Conservation (phyloP, 2,329 filamentous ascomycete genomes). For the Colletotrichum cuscutae region DNA sequence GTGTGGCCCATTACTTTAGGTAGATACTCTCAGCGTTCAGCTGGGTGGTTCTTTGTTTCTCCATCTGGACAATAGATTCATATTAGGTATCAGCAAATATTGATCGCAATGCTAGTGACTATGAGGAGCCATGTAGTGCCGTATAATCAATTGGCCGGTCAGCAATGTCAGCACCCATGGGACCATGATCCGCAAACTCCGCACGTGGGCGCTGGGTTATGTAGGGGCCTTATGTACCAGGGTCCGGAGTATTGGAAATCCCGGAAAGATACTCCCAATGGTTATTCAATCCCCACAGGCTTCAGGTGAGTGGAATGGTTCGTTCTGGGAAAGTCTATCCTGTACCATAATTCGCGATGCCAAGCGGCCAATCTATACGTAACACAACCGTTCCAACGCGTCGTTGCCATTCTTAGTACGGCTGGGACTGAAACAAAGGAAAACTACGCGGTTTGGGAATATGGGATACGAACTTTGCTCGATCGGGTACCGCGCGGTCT, state of each 20-base stretch:
- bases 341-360: neutral
- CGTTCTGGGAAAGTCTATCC: neutral
- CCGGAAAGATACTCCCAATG: neutral
- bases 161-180: neutral
- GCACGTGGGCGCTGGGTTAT: neutral
- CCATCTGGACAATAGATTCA: neutral
- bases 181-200: neutral
- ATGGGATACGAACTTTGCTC: too few species aligned
- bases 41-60: neutral
- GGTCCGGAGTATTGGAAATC: too few species aligned
- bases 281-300: neutral
- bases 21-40: neutral
- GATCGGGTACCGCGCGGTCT: too few species aligned
- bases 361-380: slow-evolving; percentile 11
- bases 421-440: neutral
- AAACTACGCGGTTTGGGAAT: neutral
- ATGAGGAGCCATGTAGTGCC: too few species aligned
- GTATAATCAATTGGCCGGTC: neutral
- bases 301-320: neutral
- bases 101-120: neutral
- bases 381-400: neutral
- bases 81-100: neutral
- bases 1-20: neutral
- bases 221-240: too few species aligned
- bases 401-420: neutral